Percentiles rank a stretch among this genome's conserved stretches.
These are phyloP conservation scores for Chlamydomonas reinhardtii DNA, from an alignment of 163 green algal genomes.

Conservation along the genomic window DNA sequence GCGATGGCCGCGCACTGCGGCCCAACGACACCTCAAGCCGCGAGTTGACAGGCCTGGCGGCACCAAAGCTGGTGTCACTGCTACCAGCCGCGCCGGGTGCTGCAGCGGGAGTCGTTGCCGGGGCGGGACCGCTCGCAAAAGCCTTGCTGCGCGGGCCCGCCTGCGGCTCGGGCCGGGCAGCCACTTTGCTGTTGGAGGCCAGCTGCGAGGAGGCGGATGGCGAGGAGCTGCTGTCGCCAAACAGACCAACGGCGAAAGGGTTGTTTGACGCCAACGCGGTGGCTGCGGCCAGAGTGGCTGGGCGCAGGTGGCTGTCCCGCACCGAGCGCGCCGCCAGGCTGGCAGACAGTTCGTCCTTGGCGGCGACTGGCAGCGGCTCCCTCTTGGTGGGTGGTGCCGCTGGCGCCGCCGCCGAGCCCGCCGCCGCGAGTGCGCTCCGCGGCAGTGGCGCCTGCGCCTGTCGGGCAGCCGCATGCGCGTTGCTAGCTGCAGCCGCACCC, in stretches of 20 bases:
- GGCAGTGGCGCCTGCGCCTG: neutral
- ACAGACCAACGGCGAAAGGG: constrained; percentile 15
- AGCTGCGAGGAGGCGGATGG: neutral
- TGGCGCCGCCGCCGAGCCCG: neutral
- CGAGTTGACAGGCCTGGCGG: too few relatives aligned
- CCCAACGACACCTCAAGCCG: too few relatives aligned
- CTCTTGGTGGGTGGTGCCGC: neutral
- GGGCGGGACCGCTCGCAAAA: neutral
- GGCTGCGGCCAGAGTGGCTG: neutral
- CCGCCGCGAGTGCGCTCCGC: neutral
- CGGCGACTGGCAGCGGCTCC: neutral
- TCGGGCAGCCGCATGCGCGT: too few relatives aligned
- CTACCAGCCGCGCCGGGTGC: too few relatives aligned
- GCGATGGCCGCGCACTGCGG: too few relatives aligned
- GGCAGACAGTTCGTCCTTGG: neutral
- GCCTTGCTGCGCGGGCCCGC: neutral
- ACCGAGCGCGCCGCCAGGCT: neutral
- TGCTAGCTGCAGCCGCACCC: too few relatives aligned
- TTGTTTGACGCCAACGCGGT: neutral
- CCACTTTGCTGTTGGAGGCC: too few relatives aligned
- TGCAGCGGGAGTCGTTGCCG: too few relatives aligned
- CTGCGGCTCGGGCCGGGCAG: neutral
- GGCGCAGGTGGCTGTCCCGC: neutral
- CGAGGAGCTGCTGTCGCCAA: neutral
- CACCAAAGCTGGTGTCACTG: too few relatives aligned